A percentile compares a stretch with the other conserved stretches of the same genome.
phyloP scores from a whole-genome alignment of 1,284 basidiomycete genomes.

The Fistulina hepatica region DNA sequence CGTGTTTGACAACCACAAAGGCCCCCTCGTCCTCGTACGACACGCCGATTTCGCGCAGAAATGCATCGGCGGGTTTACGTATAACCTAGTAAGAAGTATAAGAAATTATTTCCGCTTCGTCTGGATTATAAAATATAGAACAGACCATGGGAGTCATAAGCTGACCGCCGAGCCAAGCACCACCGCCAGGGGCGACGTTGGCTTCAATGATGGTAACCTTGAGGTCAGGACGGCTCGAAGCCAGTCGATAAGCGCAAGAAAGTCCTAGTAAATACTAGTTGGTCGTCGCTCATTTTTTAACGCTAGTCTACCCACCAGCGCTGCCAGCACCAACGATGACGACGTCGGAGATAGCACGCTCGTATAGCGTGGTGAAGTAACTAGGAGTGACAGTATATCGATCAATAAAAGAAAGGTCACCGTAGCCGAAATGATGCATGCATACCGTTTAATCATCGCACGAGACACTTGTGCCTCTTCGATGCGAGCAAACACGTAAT shows the following conservation, averaged over 20 bases:
- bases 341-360: slow-evolving; percentile 65
- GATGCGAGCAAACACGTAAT: slow-evolving; percentile 61
- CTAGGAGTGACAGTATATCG: slow-evolving; percentile 23
- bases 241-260: slow-evolving; percentile 69
- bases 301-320: no score
- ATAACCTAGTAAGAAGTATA: slow-evolving; percentile 39
- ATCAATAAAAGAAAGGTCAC: neutral
- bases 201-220: slow-evolving; percentile 79
- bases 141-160: slow-evolving; percentile 74
- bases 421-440: slow-evolving; percentile 2
- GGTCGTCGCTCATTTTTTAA: no score
- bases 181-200: slow-evolving; percentile 71
- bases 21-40: slow-evolving; percentile 75
- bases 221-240: slow-evolving; percentile 59
- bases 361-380: slow-evolving; percentile 66
- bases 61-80: slow-evolving; percentile 70
- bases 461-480: slow-evolving; percentile 68
- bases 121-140: neutral
- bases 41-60: slow-evolving; percentile 65
- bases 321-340: slow-evolving; percentile 76
- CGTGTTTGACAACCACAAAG: slow-evolving; percentile 75
- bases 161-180: slow-evolving; percentile 75
- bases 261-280: no score
- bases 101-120: neutral
- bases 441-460: slow-evolving; percentile 69